These are phyloP conservation scores for Coniochaeta ligniaria DNA, from an alignment of 2,329 filamentous ascomycete species.

Conservation along the genomic window DNA sequence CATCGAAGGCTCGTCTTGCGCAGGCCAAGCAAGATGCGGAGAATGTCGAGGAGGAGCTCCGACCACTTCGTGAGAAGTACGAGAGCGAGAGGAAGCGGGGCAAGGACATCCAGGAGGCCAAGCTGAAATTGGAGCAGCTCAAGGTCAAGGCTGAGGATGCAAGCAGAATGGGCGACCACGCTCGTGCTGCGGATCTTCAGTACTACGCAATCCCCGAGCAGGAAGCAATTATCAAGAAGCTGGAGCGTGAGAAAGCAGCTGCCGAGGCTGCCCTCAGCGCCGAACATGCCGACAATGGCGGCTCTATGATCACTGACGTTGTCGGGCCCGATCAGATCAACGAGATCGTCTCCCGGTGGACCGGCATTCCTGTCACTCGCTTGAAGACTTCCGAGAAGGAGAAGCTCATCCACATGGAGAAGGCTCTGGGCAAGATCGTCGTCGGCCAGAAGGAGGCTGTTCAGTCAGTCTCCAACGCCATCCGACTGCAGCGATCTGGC, in stretches of 20 bases:
- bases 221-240: conserved; percentile 66
- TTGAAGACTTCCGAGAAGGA: conserved; percentile 96
- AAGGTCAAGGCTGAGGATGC: conserved; percentile 91
- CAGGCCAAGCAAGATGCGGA: conserved; percentile 85
- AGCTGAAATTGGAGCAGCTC: conserved; percentile 87
- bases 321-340: conserved; percentile 98
- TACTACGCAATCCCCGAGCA: conserved; percentile 98
- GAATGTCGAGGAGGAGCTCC: conserved; percentile 88
- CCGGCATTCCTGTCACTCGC: conserved; percentile 93
- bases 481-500: conserved; percentile 88
- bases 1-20: conserved; percentile 74
- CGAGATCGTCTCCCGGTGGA: conserved; percentile 94
- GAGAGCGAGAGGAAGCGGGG: conserved; percentile 86
- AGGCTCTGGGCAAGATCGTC: conserved; percentile 72
- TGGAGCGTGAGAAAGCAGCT: conserved; percentile 73
- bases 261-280: conserved; percentile 66
- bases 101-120: conserved; percentile 87
- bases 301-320: conserved; percentile 80
- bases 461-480: conserved; percentile 87
- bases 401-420: conserved; percentile 97
- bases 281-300: conserved; percentile 48
- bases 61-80: conserved; percentile 90
- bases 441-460: conserved; percentile 95
- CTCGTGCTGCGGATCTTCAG: conserved; percentile 85
- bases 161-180: conserved; percentile 77